Evolutionary conservation across 139 green algal species (phyloP).

Genomic region (Picocystis salinarum): DNA sequence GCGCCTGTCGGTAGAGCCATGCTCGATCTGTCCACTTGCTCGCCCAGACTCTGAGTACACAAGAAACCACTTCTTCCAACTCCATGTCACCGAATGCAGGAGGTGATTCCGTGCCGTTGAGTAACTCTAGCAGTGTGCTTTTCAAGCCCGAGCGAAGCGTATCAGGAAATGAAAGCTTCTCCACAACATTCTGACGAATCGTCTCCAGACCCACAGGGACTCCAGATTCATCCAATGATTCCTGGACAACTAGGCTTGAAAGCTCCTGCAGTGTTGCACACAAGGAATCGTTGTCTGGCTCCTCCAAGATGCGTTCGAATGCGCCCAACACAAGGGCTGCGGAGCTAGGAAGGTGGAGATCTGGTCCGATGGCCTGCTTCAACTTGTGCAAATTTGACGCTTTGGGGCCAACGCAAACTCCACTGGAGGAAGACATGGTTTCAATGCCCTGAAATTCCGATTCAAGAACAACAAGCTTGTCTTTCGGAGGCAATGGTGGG

Average conservation of each 20-base stretch:
- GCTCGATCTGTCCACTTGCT: constrained; percentile 62
- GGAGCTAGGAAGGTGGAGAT: constrained; percentile 24
- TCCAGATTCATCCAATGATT: constrained; percentile 4
- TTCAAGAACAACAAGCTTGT: no score
- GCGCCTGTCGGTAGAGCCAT: constrained; percentile 33
- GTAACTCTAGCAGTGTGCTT: no score
- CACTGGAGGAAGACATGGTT: no score
- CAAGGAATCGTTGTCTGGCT: constrained; percentile 20
- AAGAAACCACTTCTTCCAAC: no score
- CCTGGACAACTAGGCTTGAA: constrained; percentile 5
- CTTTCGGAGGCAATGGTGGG: no score
- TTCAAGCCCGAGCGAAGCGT: no score
- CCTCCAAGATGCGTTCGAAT: constrained; percentile 49
- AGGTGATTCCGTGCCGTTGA: no score
- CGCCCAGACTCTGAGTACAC: constrained; percentile 67
- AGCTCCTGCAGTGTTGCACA: constrained; percentile 11
- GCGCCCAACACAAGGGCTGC: constrained; percentile 65
- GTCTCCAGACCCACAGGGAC: constrained; percentile 10
- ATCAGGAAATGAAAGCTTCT: no score
- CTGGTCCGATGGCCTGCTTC: constrained; percentile 2
- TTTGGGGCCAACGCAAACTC: constrained; percentile 75
- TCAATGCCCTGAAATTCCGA: no score
- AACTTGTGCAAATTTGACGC: constrained; percentile 41
- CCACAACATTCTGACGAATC: constrained; percentile 14
- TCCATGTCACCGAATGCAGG: no score